phyloP scores from a whole-genome alignment of 129 eudicot species.

The Mikania micrantha region DNA sequence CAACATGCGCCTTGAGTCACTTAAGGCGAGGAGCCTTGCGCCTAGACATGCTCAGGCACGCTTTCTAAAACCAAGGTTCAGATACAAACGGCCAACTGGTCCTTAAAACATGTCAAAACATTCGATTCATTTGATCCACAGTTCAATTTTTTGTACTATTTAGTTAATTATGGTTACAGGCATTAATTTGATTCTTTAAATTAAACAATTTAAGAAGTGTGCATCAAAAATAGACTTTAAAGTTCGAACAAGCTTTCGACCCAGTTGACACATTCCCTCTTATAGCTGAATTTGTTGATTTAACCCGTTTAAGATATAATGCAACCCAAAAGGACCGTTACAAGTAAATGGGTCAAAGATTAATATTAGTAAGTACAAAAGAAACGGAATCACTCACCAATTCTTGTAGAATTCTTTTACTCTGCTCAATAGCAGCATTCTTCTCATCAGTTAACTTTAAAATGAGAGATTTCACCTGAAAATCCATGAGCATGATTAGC shows the following conservation, averaged over 20 bases:
- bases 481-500: constrained; percentile 8
- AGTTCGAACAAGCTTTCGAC: neutral
- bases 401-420: constrained; percentile 62
- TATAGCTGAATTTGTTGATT: neutral
- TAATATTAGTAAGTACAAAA: neutral
- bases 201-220: neutral
- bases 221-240: neutral
- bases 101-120: neutral
- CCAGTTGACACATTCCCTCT: neutral
- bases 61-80: no score
- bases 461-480: constrained; percentile 62
- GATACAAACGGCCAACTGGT: no score
- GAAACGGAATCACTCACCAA: constrained; percentile 44
- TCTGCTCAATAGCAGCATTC: constrained; percentile 56
- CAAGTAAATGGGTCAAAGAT: neutral
- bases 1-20: no score
- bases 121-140: neutral
- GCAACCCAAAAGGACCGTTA: neutral
- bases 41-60: no score
- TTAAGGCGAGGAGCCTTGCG: no score
- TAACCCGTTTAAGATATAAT: neutral
- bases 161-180: neutral
- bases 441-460: constrained; percentile 66
- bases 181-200: neutral
- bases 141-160: neutral